Evolutionary conservation across 345 rosid species (phyloP), one percentile per base, ranked within the genome.

Genomic region (Citrus inodora): DNA sequence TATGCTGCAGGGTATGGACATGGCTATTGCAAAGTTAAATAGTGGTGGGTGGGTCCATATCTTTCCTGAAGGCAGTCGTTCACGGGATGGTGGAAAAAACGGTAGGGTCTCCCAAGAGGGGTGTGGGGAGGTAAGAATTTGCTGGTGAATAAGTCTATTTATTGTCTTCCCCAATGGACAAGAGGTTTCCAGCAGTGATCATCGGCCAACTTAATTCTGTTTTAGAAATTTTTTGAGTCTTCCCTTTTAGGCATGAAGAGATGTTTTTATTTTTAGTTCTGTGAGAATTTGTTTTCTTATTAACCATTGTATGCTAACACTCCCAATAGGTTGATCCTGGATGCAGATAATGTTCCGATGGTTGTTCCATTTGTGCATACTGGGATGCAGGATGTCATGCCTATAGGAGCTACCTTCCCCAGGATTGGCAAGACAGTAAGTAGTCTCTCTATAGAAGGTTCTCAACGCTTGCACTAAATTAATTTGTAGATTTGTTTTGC

Each of bases 371-470:
- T 96, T 86, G 99, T 90, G 37, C 99, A 96, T 80, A 85, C 88
- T 28, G 99, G 99, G 69, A 94, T 94, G 98, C 98, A 96, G 37
- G 97, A 96, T 35, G 85, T 96, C 79, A 94, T 96, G 99, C 99
- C 99, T 7, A 70, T 94, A 25, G 99, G 99, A 78, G 90, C 97
- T 75, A 93, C 60, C 76, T 80, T 94, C 72, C 99, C 99, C 25
- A 90, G 96, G 80, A 89, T 94, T 80, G 99, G 98, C 78, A 94
- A 92, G 76, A 91, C 89, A 74, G 99, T 96, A 84, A 56, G 92
- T 80, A 53, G 67, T 53, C 66, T 78, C 46, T 1, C 37, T 58
- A 21, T 64, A 32, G 21, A 32, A 30, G 40, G 77, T 74, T 38
- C 35, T 70, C 28, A 19, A 63, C 63, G 33, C 27, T 19, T 58